Percentiles rank a stretch among this genome's conserved stretches.
These are phyloP conservation scores for Botrytis hyacinthi DNA, from an alignment of 2,329 filamentous ascomycete genomes.

Conservation along the genomic window DNA sequence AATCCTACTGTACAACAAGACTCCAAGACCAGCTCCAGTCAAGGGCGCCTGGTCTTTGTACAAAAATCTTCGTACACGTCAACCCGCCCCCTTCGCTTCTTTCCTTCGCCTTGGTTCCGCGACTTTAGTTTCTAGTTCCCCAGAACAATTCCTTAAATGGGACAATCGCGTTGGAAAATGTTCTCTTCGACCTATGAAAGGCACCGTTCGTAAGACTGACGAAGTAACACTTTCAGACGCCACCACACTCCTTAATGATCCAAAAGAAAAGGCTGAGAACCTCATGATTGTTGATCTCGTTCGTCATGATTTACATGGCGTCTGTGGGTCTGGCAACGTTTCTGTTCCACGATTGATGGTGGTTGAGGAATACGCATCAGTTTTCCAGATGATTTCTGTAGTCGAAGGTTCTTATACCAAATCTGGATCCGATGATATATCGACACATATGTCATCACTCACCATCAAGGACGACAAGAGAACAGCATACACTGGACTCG, in stretches of 20 bases:
- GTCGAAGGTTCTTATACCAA: slow-evolving; percentile 66
- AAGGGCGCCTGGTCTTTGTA: slow-evolving; percentile 37
- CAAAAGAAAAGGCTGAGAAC: slow-evolving; percentile 93
- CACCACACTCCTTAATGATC: slow-evolving; percentile 67
- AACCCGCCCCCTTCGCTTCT: slow-evolving; percentile 59
- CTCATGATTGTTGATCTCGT: slow-evolving; percentile 98
- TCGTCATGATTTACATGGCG: slow-evolving; percentile 86
- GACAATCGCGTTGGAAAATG: slow-evolving; percentile 54
- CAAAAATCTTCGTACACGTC: slow-evolving; percentile 33
- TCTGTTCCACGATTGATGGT: slow-evolving; percentile 74
- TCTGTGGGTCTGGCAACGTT: slow-evolving; percentile 73
- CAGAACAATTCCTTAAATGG: slow-evolving; percentile 83
- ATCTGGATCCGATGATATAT: slow-evolving; percentile 9
- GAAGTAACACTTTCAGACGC: slow-evolving; percentile 69
- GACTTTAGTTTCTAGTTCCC: slow-evolving; percentile 78
- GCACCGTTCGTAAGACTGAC: slow-evolving; percentile 79
- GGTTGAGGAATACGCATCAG: slow-evolving; percentile 86
- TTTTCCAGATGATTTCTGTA: slow-evolving; percentile 88
- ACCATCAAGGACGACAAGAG: slow-evolving; percentile 23
- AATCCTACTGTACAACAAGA: slow-evolving; percentile 21
- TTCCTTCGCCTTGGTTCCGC: slow-evolving; percentile 69
- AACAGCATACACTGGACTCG: slow-evolving; percentile 59
- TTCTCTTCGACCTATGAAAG: slow-evolving; percentile 92
- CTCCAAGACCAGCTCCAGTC: slow-evolving; percentile 19
- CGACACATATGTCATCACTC: slow-evolving; percentile 14